Base-by-base conservation (phyloP, 2,329 filamentous ascomycete genomes). In the Talaromyces albobiverticillius region DNA sequence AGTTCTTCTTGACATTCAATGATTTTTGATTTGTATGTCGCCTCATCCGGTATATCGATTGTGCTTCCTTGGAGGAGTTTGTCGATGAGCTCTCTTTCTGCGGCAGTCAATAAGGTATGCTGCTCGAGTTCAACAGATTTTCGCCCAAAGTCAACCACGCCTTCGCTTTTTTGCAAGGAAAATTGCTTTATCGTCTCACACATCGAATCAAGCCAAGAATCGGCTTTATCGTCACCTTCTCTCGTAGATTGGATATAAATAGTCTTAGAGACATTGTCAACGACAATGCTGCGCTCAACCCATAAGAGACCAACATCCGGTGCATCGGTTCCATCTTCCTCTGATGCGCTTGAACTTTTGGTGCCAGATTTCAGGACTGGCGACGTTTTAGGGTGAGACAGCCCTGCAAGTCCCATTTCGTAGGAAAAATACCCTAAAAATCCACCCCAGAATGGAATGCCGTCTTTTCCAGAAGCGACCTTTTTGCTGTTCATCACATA, bases 341-440 rank as follows among this genome's bases (percentile, higher is more conserved):
- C 2, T 65, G 64, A 10, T 68, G 62, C 3, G 64, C 59, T n/a
- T 62, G 60, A n/a, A 32, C 25, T 9, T 31, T 40, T 18, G 11
- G 20, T 16, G 46, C 41, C 53, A 53, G 59, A 62, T 59, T 25
- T 62, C 58, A 29, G 72, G 61, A 2, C 70, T 59, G 20, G 87
- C 74, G 47, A 75, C 70, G 51, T 53, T 46, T 66, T 65, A 2
- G 67, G 62, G 46, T 68, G 70, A 85, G 84, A 16, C 79, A 83
- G 59, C 46, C 69, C 65, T 6, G 69, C 76, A 1, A 95, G 74
- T 0, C 90, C 89, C 66, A 91, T 83, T 68, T 96, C 91, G 57
- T 96, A 95, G 0, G 89, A 90, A 48, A 90, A 81, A 63, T 87
- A 95, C 0, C 91, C 91, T 72, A 95, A 83, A 56, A 95, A 85